A percentile compares a stretch with the other conserved stretches of the same genome.
These are phyloP conservation scores for Trichoderma atrobrunneum DNA, from an alignment of 2,329 filamentous ascomycete species.

Conservation along the genomic window DNA sequence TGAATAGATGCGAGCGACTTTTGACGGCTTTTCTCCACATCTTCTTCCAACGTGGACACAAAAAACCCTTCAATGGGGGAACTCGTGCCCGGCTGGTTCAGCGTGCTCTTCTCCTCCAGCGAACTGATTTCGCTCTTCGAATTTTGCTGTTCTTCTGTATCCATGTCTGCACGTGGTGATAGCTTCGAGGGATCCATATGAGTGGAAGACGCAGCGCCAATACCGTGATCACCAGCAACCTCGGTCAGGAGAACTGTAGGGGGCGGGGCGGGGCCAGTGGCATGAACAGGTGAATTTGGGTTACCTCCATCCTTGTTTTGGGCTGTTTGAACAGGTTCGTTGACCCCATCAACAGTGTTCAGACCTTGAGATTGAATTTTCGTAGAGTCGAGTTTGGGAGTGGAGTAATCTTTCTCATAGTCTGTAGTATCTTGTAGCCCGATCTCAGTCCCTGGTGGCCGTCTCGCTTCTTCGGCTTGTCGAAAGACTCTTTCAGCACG, in stretches of 20 bases:
- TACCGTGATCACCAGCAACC: conserved; percentile 18
- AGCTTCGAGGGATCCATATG: neutral
- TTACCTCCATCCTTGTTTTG: neutral
- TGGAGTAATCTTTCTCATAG: neutral
- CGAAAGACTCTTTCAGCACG: conserved; percentile 21
- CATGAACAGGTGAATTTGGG: neutral
- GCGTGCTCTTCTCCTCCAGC: conserved; percentile 13
- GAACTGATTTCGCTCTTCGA: conserved; percentile 16
- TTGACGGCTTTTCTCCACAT: neutral
- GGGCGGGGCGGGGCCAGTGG: neutral
- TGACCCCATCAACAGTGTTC: neutral
- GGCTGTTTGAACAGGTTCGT: no score
- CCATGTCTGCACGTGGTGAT: neutral
- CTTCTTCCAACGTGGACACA: neutral
- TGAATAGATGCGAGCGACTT: conserved; percentile 15
- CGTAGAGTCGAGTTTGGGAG: neutral
- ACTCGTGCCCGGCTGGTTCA: neutral
- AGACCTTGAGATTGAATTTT: neutral
- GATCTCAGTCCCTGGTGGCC: neutral
- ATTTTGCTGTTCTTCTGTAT: neutral
- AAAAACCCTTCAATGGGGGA: neutral
- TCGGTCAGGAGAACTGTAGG: conserved; percentile 24
- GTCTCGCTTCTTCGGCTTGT: conserved; percentile 16
- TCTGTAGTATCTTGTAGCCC: neutral
- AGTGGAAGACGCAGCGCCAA: conserved; percentile 11